phyloP scores from a whole-genome alignment of 2,329 filamentous ascomycete species.

The Colletotrichum sojae region DNA sequence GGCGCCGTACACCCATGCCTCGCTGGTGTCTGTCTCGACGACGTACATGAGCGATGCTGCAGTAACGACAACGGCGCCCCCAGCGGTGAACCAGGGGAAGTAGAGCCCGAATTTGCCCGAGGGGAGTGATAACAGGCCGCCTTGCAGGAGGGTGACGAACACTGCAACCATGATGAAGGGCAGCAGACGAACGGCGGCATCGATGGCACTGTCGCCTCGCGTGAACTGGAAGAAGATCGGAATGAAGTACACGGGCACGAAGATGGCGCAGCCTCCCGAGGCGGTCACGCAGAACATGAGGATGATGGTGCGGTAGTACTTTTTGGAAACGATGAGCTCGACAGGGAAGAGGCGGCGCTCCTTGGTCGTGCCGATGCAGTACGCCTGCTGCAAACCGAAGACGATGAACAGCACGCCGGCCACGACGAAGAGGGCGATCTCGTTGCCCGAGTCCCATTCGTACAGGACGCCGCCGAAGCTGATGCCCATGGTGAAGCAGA shows the following conservation, averaged over 20 bases:
- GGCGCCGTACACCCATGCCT: constrained; percentile 49
- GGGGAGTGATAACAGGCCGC: constrained; percentile 24
- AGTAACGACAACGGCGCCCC: constrained; percentile 51
- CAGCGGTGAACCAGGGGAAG: constrained; percentile 56
- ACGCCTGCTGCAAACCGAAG: constrained; percentile 63
- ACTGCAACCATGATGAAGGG: constrained; percentile 54
- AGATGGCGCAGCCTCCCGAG: constrained; percentile 38
- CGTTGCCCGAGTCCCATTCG: constrained; percentile 59
- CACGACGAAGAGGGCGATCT: constrained; percentile 62
- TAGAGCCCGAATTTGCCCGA: constrained; percentile 49
- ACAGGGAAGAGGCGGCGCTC: constrained; percentile 60
- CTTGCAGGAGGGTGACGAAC: constrained; percentile 49
- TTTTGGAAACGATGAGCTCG: constrained; percentile 55
- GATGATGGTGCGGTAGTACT: constrained; percentile 38
- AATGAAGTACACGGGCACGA: constrained; percentile 59
- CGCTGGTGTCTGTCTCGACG: constrained; percentile 43
- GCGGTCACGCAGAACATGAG: constrained; percentile 31
- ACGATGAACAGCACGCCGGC: constrained; percentile 56
- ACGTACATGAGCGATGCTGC: constrained; percentile 54
- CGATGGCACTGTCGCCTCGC: constrained; percentile 54
- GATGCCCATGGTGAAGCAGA: constrained; percentile 62
- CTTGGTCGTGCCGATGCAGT: constrained; percentile 55
- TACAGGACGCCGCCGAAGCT: constrained; percentile 65
- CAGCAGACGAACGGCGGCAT: constrained; percentile 56
- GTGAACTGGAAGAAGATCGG: constrained; percentile 66